Conservation (phyloP, 257 asterid species). For the Linaria vulgaris region DNA sequence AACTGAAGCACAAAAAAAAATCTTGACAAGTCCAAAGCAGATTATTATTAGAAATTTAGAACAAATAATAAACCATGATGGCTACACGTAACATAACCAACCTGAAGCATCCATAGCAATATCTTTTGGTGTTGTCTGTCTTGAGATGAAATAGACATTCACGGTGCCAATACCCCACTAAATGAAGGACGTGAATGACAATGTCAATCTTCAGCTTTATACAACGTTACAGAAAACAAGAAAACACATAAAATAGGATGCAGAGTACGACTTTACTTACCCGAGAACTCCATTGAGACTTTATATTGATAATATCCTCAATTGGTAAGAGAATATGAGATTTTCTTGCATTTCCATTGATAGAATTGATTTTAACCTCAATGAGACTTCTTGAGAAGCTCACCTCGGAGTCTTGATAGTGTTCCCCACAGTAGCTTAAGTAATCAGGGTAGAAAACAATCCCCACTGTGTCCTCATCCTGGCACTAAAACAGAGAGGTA, state of each 20-base stretch:
- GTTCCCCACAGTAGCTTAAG: slow-evolving; percentile 38
- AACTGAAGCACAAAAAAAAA: slow-evolving; percentile 11
- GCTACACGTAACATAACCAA: slow-evolving; percentile 29
- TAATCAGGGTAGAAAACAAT: slow-evolving; percentile 55
- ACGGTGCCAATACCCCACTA: slow-evolving; percentile 54
- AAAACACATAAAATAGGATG: slow-evolving; percentile 17
- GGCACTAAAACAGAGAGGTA: slow-evolving; percentile 37
- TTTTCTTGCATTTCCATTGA: slow-evolving; percentile 30
- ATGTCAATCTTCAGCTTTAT: slow-evolving; percentile 28
- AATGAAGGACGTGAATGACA: slow-evolving; percentile 23
- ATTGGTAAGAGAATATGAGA: slow-evolving; percentile 50
- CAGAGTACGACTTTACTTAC: slow-evolving; percentile 39
- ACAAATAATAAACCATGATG: slow-evolving; percentile 9
- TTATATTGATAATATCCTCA: slow-evolving; percentile 61
- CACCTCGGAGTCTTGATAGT: slow-evolving; percentile 47
- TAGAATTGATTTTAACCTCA: slow-evolving; percentile 49
- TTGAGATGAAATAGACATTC: slow-evolving; percentile 43
- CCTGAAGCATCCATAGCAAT: slow-evolving; percentile 41
- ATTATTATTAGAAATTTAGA: slow-evolving; percentile 3
- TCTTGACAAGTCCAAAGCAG: slow-evolving; percentile 9
- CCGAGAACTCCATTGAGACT: slow-evolving; percentile 64
- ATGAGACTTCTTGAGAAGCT: slow-evolving; percentile 53
- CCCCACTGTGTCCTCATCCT: slow-evolving; percentile 45
- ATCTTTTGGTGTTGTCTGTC: slow-evolving; percentile 33
- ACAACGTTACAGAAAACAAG: slow-evolving; percentile 7